Evolutionary conservation across 129 eudicot genomes (phyloP).

Genomic region (Lonicera japonica): DNA sequence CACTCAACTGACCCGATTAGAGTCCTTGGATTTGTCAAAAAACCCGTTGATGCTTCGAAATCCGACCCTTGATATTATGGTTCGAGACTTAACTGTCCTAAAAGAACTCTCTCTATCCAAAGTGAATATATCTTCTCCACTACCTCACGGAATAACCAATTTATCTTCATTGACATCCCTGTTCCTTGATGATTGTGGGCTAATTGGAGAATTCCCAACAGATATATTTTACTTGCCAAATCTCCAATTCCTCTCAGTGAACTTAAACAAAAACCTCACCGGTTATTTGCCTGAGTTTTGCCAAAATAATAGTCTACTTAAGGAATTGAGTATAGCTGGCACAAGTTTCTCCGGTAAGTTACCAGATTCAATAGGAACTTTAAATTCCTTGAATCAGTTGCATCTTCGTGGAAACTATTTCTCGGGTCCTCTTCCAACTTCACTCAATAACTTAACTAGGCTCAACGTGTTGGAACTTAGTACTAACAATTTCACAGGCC

Average conservation of each 20-base stretch:
- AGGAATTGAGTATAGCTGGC: not conserved
- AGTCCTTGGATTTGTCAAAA: not conserved
- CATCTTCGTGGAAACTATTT: not conserved
- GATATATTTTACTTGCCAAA: conserved; percentile 9
- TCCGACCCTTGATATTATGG: not conserved
- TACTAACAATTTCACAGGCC: too few species aligned
- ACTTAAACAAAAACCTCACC: not conserved
- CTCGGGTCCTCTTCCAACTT: conserved; percentile 1
- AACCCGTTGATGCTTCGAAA: not conserved
- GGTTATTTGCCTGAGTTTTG: conserved; percentile 17
- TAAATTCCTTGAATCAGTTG: not conserved
- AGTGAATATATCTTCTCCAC: conserved; percentile 2
- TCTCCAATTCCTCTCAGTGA: not conserved
- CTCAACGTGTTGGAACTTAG: too few species aligned
- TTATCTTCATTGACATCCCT: conserved; percentile 5
- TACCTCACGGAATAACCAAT: conserved; percentile 11
- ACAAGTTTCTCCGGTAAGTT: not conserved
- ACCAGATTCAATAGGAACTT: not conserved
- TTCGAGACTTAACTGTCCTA: not conserved
- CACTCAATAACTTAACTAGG: not conserved
- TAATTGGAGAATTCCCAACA: conserved; percentile 9
- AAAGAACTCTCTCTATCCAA: not conserved
- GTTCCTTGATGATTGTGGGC: not conserved
- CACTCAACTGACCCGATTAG: not conserved
- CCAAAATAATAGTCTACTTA: not conserved